Base-by-base conservation (phyloP, 78 protist genomes). In the Chrysochromulina parva region DNA sequence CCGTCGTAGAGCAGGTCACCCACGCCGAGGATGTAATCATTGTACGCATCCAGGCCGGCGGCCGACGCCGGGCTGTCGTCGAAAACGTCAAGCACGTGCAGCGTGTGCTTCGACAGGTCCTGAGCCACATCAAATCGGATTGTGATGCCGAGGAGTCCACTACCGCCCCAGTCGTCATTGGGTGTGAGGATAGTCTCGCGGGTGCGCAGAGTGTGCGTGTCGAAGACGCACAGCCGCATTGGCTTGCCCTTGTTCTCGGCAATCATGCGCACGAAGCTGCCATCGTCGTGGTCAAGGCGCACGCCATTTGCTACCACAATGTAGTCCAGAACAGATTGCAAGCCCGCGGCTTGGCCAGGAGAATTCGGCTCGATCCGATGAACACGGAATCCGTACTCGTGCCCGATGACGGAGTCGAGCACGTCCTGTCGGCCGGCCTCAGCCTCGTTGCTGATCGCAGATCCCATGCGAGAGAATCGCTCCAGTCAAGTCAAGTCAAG, bases 131-230 rank as follows among this genome's bases (percentile, higher is more conserved):
- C 88, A 80, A 88, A 95, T 13, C 97, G 94, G 26, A 96, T 93
- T 60, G 94, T 90, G 14, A 94, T 88, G 20, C 97, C 97, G 5
- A 96, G 95, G 17, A 94, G 92, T 3, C 97, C 96, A 19, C 50
- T 73, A n/a, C 97, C 97, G 19, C 97, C 97, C 97, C 97, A 96
- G 38, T n/a, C 84, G 11, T 80, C 76, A 6, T 67, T 74, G 13
- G 97, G 97, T 11, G 50, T 24, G 47, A 96, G 48, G 4, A 67
- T 24, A 9, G 65, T 16, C 50, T 94, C 94, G 28, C 78, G 19
- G 3, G 58, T 38, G 53, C 60, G 81, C 58, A 48, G 48, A 11
- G 89, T 76, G 66, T 94, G 93, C 13, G 91, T 92, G 80, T 89
- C 91, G 81, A 94, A 95, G 17, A 95, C 94, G 5, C 65, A 66